Evolutionary conservation across 306 rosid genomes (phyloP), one percentile per base, ranked within the genome.

Genomic region (Begonia loranthoides): DNA sequence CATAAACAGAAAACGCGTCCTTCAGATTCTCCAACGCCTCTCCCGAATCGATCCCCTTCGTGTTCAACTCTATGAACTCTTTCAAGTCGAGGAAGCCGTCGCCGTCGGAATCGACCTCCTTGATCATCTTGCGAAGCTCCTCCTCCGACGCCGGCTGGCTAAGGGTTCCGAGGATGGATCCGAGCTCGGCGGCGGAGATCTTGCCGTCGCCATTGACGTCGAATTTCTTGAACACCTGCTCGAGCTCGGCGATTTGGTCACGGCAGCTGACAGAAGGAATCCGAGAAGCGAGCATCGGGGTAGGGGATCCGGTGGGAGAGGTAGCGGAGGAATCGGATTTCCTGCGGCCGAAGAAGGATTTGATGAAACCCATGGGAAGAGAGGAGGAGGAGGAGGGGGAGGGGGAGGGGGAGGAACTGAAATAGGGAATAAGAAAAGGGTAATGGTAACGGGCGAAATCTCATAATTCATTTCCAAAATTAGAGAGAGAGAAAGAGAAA

Each of bases 131-230:
- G 13, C 45, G 13, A 9, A 84, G 74, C 54, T 88, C 97, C 45
- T 79, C 89, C 38, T 81, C 74, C 2, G 72, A 63, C 5, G 87
- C 56, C 5, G 74, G 57, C 13, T 81, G 73, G 10, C 95, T 93
- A 2, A 88, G 68, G 65, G 82, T 75, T 2, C 75, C 72, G 83
- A 84, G 59, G 9, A 88, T 84, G 34, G 93, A 63, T 50, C 95
- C 84, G 2, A 88, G 81, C 51, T 88, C 97, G 10, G 89, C 68
- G 3, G 87, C 55, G 14, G 82, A 84, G 82, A 88, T 84, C 93
- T 81, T 84, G 24, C 93, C 97, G 62, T 88, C 95, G 45, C 95
- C 95, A 52, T 88, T 88, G 10, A 67, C 93, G 59, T 88, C 97
- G 66, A 88, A 84, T 71, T 67, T 84, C 60, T 60, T 70, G 82